Evolutionary conservation across 495 filamentous ascomycete species (phyloP), one percentile per base, ranked within the genome.

Genomic region (Aspergillus nanangensis): DNA sequence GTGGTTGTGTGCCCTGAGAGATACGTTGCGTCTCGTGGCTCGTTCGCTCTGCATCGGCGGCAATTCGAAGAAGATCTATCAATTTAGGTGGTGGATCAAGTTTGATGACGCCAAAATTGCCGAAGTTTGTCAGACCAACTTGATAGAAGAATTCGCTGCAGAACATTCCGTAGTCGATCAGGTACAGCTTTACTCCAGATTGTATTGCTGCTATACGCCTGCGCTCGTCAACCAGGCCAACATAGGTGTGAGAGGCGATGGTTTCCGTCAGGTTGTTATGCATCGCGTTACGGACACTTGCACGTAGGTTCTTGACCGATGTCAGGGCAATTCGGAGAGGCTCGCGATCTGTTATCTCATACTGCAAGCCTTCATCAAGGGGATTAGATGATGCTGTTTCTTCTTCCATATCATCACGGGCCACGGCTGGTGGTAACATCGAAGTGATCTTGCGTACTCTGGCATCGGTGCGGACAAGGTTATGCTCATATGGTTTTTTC

Each of bases 121-220:
- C 90, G 63, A 97, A 99, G 59, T 97, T 90, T 0, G 93, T 96
- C 34, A 99, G 78, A 2, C 91, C 94, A 36, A 97, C 70, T 66
- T 99, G 94, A 69, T 99, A 97, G 69, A 99, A 96, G 67, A 92
- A 91, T 57, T 97, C 94, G 45, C 81, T 84, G 63, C 82, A 86
- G 11, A 89, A 71, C 56, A 89, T 82, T 13, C 90, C 93, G 61
- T 97, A 99, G 69, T 99, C 94, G 45, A 99, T 79, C 14, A 97
- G 82, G 63, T 84, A 96, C 37, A 99, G 77, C 59, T 92, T 94
- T 2, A 97, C 87, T 14, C 94, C 93, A 19, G 86, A 80, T 71
- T 99, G 94, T 25, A 99, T 87, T 24, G 93, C 90, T 31, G 82
- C 90, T 18, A 99, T 81, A 18, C 94, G 88, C 31, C 87, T 83